Evolutionary conservation across 768 basidiomycete genomes (phyloP).

Genomic region (Mycena maculata): DNA sequence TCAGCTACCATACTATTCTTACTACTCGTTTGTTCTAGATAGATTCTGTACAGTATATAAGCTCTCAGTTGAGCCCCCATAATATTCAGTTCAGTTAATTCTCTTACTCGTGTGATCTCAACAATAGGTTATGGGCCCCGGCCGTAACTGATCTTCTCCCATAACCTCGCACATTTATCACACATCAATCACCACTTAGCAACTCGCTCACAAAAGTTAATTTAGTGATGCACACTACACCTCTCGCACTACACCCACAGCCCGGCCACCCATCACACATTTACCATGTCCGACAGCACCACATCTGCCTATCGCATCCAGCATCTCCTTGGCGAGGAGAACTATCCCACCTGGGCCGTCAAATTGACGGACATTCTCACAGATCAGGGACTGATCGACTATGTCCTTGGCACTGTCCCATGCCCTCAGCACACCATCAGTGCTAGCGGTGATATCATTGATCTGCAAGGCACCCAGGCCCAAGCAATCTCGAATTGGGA

Average conservation of each 20-base stretch:
- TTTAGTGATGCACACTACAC: neutral
- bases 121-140: slow-evolving; percentile 23
- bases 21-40: slow-evolving; percentile 1
- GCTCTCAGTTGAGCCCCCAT: neutral
- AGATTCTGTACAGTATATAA: slow-evolving; percentile 17
- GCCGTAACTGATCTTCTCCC: slow-evolving; percentile 12
- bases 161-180: neutral
- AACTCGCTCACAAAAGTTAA: neutral
- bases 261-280: too few species aligned
- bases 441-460: neutral
- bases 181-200: neutral
- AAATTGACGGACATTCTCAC: slow-evolving; percentile 36
- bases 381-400: slow-evolving; percentile 28
- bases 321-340: slow-evolving; percentile 28
- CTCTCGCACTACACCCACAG: too few species aligned
- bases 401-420: slow-evolving; percentile 7
- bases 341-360: slow-evolving; percentile 37
- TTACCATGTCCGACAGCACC: too few species aligned
- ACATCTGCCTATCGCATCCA: slow-evolving; percentile 11
- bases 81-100: slow-evolving; percentile 2
- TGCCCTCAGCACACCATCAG: neutral
- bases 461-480: slow-evolving; percentile 9
- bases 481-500: slow-evolving; percentile 2
- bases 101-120: neutral
- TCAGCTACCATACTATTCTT: too few species aligned